These are phyloP conservation scores for Myrmaecium sp. DNA, from an alignment of 2,329 filamentous ascomycete genomes.

Conservation along the genomic window DNA sequence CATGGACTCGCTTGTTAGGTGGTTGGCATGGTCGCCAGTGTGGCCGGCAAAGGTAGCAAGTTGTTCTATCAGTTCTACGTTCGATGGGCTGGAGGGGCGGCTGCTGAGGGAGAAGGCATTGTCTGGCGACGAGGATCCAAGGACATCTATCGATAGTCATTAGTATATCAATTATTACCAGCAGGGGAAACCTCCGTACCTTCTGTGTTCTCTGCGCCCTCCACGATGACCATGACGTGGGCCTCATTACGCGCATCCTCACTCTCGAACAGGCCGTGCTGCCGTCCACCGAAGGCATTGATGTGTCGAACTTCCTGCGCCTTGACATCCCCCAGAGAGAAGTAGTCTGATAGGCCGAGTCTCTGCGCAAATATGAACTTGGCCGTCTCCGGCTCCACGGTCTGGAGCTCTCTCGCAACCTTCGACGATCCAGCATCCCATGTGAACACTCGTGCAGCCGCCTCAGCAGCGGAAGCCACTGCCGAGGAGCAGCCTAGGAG, in stretches of 20 bases:
- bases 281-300: constrained; percentile 27
- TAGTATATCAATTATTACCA: constrained; percentile 2
- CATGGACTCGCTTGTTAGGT: too few relatives aligned
- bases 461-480: constrained; percentile 10
- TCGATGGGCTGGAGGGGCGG: too few relatives aligned
- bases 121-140: too few relatives aligned
- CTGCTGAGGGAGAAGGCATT: too few relatives aligned
- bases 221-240: constrained; percentile 22
- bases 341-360: constrained; percentile 32
- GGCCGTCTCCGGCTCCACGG: constrained; percentile 25
- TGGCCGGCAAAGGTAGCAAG: too few relatives aligned
- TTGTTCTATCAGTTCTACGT: too few relatives aligned
- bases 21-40: too few relatives aligned
- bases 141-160: too few relatives aligned
- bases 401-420: constrained; percentile 12
- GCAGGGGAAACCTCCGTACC: constrained; percentile 11
- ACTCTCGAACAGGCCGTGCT: constrained; percentile 23
- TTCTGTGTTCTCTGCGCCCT: constrained; percentile 19
- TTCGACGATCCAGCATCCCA: constrained; percentile 21
- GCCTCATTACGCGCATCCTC: constrained; percentile 10
- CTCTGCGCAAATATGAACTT: constrained; percentile 34
- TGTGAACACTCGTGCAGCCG: constrained; percentile 4
- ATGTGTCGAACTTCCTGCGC: constrained; percentile 27
- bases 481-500: constrained; percentile 25
- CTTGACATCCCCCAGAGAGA: constrained; percentile 23